Conservation (phyloP, 805 yeast species). For the Candida mattraensis region DNA sequence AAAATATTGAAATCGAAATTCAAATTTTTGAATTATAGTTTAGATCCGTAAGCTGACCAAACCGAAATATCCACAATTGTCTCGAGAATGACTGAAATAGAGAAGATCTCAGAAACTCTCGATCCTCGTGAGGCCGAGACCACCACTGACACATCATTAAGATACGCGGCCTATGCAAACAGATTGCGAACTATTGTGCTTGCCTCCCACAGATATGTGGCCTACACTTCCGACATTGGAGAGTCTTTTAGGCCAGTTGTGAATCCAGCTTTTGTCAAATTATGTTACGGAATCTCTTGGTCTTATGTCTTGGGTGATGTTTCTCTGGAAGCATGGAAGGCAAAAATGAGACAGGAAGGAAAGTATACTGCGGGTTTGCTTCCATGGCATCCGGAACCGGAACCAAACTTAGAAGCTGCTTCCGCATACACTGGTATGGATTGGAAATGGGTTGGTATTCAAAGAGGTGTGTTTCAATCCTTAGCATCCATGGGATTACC, state of each 20-base stretch:
- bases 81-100: slow-evolving; percentile 1
- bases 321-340: slow-evolving; percentile 69
- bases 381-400: slow-evolving; percentile 65
- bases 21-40: too few species aligned
- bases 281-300: slow-evolving; percentile 78
- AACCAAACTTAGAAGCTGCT: slow-evolving; percentile 39
- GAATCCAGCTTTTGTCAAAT: slow-evolving; percentile 59
- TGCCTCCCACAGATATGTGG: slow-evolving; percentile 80
- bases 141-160: slow-evolving; percentile 36
- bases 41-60: too few species aligned
- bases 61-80: too few species aligned
- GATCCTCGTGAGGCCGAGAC: slow-evolving; percentile 12
- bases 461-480: slow-evolving; percentile 78
- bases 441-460: slow-evolving; percentile 63
- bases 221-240: slow-evolving; percentile 84
- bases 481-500: slow-evolving; percentile 87
- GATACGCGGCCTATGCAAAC: slow-evolving; percentile 84
- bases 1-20: too few species aligned
- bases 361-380: slow-evolving; percentile 54
- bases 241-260: slow-evolving; percentile 85
- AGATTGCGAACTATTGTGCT: slow-evolving; percentile 65
- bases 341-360: slow-evolving; percentile 65
- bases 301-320: slow-evolving; percentile 74
- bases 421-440: slow-evolving; percentile 47
- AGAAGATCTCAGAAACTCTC: slow-evolving; percentile 8